Percentiles rank a stretch among this genome's conserved stretches.
phyloP scores from a whole-genome alignment of 352 stramenopile species.

The Globisporangium barbulae region DNA sequence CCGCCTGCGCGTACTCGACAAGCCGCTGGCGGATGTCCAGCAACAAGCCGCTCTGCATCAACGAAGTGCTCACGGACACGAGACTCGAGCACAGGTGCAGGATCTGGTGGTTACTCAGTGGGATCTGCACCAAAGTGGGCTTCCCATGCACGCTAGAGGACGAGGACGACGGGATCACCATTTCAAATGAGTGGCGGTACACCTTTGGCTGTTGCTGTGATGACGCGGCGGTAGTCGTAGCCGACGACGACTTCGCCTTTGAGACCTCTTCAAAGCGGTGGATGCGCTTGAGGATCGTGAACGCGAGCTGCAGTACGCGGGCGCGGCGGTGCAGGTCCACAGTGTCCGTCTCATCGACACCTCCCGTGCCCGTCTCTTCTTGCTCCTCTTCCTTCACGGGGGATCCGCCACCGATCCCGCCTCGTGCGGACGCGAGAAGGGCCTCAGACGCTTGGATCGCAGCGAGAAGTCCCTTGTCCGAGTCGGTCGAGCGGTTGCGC shows the following conservation, averaged over 20 bases:
- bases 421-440: constrained; percentile 12
- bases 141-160: constrained; percentile 11
- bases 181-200: constrained; percentile 61
- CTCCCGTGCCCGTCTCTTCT: constrained; percentile 12
- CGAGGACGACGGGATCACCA: constrained; percentile 35
- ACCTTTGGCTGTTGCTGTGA: constrained; percentile 19
- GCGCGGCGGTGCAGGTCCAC: constrained; percentile 52
- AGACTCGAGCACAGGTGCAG: constrained; percentile 56
- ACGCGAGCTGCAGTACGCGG: constrained; percentile 54
- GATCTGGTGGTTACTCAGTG: constrained; percentile 56
- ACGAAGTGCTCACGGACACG: constrained; percentile 39
- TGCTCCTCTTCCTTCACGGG: constrained; percentile 6
- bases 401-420: neutral
- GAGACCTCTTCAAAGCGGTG: constrained; percentile 56
- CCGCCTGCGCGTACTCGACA: constrained; percentile 39
- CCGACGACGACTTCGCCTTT: constrained; percentile 22
- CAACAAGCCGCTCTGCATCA: constrained; percentile 36
- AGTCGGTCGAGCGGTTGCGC: constrained; percentile 69
- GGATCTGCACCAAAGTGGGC: constrained; percentile 45
- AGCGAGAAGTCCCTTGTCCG: constrained; percentile 46
- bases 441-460: constrained; percentile 51
- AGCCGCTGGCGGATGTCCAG: constrained; percentile 47
- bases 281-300: constrained; percentile 56
- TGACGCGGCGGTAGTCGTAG: constrained; percentile 10
- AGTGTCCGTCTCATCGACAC: constrained; percentile 10